These are phyloP conservation scores for Eucommia ulmoides DNA, from an alignment of 257 asterid genomes.

Conservation along the genomic window DNA sequence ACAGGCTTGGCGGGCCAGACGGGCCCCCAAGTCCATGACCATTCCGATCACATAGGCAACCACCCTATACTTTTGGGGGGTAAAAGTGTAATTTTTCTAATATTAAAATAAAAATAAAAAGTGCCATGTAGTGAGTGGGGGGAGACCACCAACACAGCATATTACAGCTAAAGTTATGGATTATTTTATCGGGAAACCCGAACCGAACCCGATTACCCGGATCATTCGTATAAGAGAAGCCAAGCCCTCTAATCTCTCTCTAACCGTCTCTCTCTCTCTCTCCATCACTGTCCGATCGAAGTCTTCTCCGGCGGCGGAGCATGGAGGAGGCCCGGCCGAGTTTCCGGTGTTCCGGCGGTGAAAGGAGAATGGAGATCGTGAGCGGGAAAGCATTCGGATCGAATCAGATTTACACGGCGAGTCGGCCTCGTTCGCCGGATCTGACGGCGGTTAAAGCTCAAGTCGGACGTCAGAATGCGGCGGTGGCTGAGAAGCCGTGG, in stretches of 20 bases:
- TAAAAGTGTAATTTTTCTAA: no score
- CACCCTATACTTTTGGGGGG: no score
- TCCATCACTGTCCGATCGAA: not conserved
- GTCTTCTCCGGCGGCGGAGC: not conserved
- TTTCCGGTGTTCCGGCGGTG: conserved; percentile 35
- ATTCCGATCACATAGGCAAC: no score
- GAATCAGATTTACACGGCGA: conserved; percentile 7
- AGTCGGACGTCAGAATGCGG: conserved; percentile 6
- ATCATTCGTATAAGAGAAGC: no score
- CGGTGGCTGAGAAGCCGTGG: conserved; percentile 43
- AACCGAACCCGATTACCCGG: no score
- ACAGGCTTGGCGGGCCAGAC: no score
- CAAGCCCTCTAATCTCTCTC: conserved; percentile 1
- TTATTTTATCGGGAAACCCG: conserved; percentile 19
- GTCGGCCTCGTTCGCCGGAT: conserved; percentile 19
- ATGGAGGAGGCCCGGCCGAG: conserved; percentile 27
- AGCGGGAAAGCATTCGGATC: conserved; percentile 17
- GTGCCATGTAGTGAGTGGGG: conserved; percentile 46
- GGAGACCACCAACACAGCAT: conserved; percentile 16
- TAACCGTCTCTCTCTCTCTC: not conserved
- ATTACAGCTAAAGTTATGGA: conserved; percentile 42
- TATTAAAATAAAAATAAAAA: conserved; percentile 7
- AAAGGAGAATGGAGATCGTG: conserved; percentile 40
- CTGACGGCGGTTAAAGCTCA: conserved; percentile 8
- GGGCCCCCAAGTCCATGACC: no score